Evolutionary conservation across 768 basidiomycete genomes (phyloP).

Genomic region (Gloeophyllum trabeum): DNA sequence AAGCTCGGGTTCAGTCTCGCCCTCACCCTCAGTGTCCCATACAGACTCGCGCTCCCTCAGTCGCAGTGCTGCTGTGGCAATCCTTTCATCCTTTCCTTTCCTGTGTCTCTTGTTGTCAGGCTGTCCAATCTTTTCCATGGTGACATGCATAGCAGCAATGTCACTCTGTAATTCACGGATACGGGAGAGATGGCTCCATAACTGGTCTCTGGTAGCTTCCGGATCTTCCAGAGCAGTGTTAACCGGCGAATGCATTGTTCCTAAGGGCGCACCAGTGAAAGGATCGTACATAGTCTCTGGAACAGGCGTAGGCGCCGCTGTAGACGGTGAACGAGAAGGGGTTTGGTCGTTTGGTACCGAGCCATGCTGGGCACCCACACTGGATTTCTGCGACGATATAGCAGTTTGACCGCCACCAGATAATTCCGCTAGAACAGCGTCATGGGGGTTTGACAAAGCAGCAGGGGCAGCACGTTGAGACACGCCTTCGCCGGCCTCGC

Average conservation of each 20-base stretch:
- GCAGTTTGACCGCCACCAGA: no score
- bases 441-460: constrained; percentile 44
- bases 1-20: constrained; percentile 28
- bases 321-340: constrained; percentile 6
- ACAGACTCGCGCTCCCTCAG: constrained; percentile 14
- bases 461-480: constrained; percentile 12
- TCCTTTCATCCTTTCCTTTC: constrained; percentile 15
- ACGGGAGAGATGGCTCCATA: constrained; percentile 59
- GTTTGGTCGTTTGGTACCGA: constrained; percentile 5
- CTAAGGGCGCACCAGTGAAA: constrained; percentile 33
- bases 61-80: constrained; percentile 16
- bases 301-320: constrained; percentile 9
- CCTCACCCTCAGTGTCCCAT: constrained; percentile 34
- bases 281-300: constrained; percentile 31
- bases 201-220: constrained; percentile 28
- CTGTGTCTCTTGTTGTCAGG: constrained; percentile 14
- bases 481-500: neutral
- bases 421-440: constrained; percentile 48
- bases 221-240: constrained; percentile 6
- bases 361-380: constrained; percentile 4
- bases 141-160: constrained; percentile 60
- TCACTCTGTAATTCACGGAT: constrained; percentile 67
- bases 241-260: constrained; percentile 16
- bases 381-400: constrained; percentile 17
- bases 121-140: constrained; percentile 60